Evolutionary conservation across 371 early-diverging fungal genomes (phyloP).

Genomic region (Mucor mucedo): DNA sequence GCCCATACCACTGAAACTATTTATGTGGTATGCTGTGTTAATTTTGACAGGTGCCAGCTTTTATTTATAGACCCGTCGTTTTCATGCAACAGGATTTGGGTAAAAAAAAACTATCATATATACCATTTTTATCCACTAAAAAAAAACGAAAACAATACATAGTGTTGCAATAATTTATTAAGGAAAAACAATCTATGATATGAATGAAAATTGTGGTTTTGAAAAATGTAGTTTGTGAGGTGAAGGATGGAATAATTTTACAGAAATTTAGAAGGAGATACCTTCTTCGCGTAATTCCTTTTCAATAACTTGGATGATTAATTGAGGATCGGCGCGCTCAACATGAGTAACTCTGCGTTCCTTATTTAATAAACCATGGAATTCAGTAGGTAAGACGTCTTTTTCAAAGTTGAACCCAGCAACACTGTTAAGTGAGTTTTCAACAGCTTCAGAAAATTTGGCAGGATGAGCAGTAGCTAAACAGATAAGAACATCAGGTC

Average conservation of each 20-base stretch:
- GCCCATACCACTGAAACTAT: slow-evolving; percentile 19
- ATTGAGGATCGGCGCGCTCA: slow-evolving; percentile 60
- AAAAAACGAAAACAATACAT: background rate
- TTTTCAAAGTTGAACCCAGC: slow-evolving; percentile 64
- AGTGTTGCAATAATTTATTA: background rate
- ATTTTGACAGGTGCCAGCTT: slow-evolving; percentile 21
- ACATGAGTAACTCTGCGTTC: slow-evolving; percentile 67
- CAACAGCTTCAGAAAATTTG: slow-evolving; percentile 94
- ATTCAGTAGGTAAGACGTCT: slow-evolving; percentile 72
- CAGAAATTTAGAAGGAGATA: slow-evolving; percentile 38
- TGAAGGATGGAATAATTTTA: background rate
- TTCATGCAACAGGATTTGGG: slow-evolving; percentile 15
- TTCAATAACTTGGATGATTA: slow-evolving; percentile 66
- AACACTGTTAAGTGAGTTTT: slow-evolving; percentile 69
- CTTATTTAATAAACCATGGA: slow-evolving; percentile 72
- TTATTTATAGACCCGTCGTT: slow-evolving; percentile 22
- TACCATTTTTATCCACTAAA: background rate
- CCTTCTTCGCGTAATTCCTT: slow-evolving; percentile 58
- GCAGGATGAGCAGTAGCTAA: slow-evolving; percentile 96
- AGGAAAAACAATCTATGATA: background rate
- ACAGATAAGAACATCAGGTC: slow-evolving; percentile 63
- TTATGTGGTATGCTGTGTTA: slow-evolving; percentile 14
- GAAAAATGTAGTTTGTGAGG: background rate
- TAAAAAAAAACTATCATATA: slow-evolving; percentile 7
- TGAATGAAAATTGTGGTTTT: background rate